Conservation (phyloP, 768 basidiomycete species). For the Imleria badia region DNA sequence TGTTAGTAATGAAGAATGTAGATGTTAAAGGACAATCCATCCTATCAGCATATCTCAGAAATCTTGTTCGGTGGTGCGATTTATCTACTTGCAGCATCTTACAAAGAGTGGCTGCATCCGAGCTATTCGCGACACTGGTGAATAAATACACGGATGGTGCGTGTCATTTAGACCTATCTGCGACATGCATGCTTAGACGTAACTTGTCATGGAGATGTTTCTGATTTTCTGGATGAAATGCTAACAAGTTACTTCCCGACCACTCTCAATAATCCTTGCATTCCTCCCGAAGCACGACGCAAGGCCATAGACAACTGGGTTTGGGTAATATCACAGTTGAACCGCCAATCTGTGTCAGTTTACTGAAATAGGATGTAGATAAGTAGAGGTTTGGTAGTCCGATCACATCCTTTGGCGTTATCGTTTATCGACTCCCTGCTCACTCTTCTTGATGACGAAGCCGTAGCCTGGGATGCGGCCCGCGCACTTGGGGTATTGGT, state of each 20-base stretch:
- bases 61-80: slow-evolving; percentile 62
- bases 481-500: slow-evolving; percentile 69
- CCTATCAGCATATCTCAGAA: slow-evolving; percentile 50
- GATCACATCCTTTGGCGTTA: slow-evolving; percentile 60
- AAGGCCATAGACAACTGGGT: slow-evolving; percentile 60
- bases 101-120: slow-evolving; percentile 56
- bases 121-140: slow-evolving; percentile 63
- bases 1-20: slow-evolving; percentile 24
- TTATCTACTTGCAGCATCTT: slow-evolving; percentile 42
- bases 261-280: slow-evolving; percentile 40
- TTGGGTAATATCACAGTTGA: slow-evolving; percentile 52
- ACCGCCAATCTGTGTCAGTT: background rate
- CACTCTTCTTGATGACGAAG: slow-evolving; percentile 63
- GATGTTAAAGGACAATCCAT: slow-evolving; percentile 44
- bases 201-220: slow-evolving; percentile 39
- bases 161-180: slow-evolving; percentile 11
- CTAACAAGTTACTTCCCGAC: slow-evolving; percentile 49
- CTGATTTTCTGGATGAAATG: slow-evolving; percentile 43
- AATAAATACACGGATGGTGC: slow-evolving; percentile 78
- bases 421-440: slow-evolving; percentile 65
- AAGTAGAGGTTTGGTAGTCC: slow-evolving; percentile 74
- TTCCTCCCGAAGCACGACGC: slow-evolving; percentile 40
- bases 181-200: background rate
- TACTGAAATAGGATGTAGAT: slow-evolving; percentile 45
- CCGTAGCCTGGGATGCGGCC: slow-evolving; percentile 72